Evolutionary conservation across 129 eudicot genomes (phyloP).

Genomic region (Centrapalus pauciflorus): DNA sequence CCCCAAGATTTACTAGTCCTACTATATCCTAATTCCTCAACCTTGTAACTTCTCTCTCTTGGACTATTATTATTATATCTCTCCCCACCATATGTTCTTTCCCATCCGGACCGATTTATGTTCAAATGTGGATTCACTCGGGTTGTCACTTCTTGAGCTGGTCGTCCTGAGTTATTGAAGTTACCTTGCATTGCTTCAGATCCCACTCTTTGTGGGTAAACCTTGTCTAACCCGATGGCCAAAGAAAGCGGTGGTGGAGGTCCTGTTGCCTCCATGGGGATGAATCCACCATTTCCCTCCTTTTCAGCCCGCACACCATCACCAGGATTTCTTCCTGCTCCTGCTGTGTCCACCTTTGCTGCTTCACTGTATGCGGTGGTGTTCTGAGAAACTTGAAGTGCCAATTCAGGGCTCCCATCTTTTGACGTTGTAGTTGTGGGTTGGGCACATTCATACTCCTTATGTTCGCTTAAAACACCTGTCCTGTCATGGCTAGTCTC

Average conservation of each 20-base stretch:
- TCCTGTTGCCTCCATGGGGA: not conserved
- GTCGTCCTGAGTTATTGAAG: constrained; percentile 22
- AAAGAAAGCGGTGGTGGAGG: not conserved
- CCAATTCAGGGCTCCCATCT: constrained; percentile 6
- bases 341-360: not conserved
- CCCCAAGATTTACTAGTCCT: constrained; percentile 43
- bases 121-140: constrained; percentile 27
- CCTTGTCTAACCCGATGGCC: constrained; percentile 17
- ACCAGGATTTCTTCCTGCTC: not conserved
- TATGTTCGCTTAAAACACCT: constrained; percentile 1
- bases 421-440: constrained; percentile 2
- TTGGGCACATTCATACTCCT: not conserved
- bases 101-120: constrained; percentile 28
- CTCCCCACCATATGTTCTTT: constrained; percentile 23
- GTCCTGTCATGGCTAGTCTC: constrained; percentile 3
- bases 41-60: constrained; percentile 33
- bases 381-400: not conserved
- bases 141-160: constrained; percentile 40
- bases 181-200: constrained; percentile 12
- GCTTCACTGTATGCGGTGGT: constrained; percentile 8
- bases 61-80: constrained; percentile 29
- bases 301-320: constrained; percentile 3
- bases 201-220: constrained; percentile 19
- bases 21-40: constrained; percentile 35
- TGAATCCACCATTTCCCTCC: not conserved